Evolutionary conservation across 257 asterid genomes (phyloP).

Genomic region (Salvia splendens): DNA sequence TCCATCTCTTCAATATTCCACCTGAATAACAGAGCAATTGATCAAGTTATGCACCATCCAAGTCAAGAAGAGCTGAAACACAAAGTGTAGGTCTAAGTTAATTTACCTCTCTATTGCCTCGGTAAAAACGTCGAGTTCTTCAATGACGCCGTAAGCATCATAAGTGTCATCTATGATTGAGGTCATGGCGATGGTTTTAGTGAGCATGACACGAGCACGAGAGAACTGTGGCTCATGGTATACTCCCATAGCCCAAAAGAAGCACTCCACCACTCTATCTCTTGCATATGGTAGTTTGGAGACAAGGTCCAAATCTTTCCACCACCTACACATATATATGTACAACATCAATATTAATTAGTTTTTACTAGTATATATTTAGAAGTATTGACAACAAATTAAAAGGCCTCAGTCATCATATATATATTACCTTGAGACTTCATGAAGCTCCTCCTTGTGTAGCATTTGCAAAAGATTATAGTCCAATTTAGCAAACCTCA

Average conservation of each 20-base stretch:
- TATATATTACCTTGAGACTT: constrained; percentile 22
- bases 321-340: constrained; percentile 25
- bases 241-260: constrained; percentile 20
- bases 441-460: constrained; percentile 25
- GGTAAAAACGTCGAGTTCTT: constrained; percentile 18
- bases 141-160: constrained; percentile 23
- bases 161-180: constrained; percentile 33
- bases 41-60: too few species aligned
- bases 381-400: too few species aligned
- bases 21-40: constrained; percentile 1
- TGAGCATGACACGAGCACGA: constrained; percentile 20
- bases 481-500: constrained; percentile 36
- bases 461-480: constrained; percentile 27
- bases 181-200: neutral
- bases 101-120: constrained; percentile 23
- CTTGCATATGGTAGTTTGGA: constrained; percentile 29
- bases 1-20: constrained; percentile 32
- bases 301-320: constrained; percentile 25
- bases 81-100: too few species aligned
- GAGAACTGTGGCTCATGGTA: constrained; percentile 27
- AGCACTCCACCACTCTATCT: constrained; percentile 35
- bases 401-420: neutral
- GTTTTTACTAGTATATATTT: neutral
- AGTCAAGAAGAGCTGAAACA: too few species aligned
- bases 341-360: neutral